Evolutionary conservation across 257 asterid species (phyloP).

Genomic region (Handroanthus guayacan): DNA sequence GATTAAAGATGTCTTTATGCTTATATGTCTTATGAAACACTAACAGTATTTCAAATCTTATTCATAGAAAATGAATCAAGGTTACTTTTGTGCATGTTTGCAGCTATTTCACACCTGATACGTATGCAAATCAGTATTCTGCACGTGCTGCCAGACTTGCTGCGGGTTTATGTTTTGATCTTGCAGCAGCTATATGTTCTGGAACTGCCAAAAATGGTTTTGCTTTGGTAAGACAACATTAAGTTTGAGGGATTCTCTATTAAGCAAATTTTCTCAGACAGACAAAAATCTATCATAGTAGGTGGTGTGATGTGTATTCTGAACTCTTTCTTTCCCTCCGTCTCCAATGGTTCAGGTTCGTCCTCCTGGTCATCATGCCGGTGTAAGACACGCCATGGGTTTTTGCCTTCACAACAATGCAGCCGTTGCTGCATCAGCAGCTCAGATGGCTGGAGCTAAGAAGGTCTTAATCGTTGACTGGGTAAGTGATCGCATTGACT

Average conservation of each 20-base stretch:
- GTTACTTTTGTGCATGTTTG: constrained; percentile 35
- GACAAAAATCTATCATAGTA: constrained; percentile 24
- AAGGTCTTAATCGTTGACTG: constrained; percentile 92
- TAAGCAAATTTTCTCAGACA: constrained; percentile 15
- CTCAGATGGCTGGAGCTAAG: constrained; percentile 94
- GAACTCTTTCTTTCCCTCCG: constrained; percentile 36
- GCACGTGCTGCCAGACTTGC: constrained; percentile 97
- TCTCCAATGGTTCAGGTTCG: constrained; percentile 73
- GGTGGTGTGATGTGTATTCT: constrained; percentile 17
- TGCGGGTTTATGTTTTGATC: constrained; percentile 97
- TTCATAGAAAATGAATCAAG: constrained; percentile 12
- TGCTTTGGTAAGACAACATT: constrained; percentile 77
- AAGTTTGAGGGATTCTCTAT: constrained; percentile 19
- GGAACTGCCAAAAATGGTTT: constrained; percentile 92
- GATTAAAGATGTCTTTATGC: constrained; percentile 23
- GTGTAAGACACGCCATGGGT: constrained; percentile 97
- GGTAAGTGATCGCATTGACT: constrained; percentile 52
- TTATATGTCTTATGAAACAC: constrained; percentile 26
- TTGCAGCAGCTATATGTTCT: constrained; percentile 81
- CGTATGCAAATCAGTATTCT: constrained; percentile 90
- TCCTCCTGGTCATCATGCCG: constrained; percentile 99
- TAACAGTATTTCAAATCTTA: neutral
- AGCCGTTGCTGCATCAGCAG: constrained; percentile 95
- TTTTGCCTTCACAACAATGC: constrained; percentile 99
- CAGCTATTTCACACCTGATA: constrained; percentile 99